Percentiles rank a stretch among this genome's conserved stretches.
These are phyloP conservation scores for Kwoniella dejecticola DNA, from an alignment of 768 basidiomycete genomes.

Conservation along the genomic window DNA sequence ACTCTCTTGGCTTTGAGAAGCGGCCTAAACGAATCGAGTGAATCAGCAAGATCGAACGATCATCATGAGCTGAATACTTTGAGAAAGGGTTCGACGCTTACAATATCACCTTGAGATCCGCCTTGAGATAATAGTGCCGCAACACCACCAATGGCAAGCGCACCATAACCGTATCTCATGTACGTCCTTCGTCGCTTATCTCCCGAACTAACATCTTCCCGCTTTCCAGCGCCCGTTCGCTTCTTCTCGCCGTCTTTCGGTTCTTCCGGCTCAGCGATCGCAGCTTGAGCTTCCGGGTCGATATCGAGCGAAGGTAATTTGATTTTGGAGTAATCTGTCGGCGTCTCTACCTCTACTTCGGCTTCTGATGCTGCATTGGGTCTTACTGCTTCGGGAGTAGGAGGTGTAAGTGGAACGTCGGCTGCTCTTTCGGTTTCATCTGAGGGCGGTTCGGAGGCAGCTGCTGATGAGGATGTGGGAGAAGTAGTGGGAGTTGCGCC, in stretches of 20 bases:
- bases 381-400: neutral
- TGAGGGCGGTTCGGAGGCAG: slow-evolving; percentile 14
- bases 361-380: too few relatives aligned
- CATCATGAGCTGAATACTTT: neutral
- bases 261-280: slow-evolving; percentile 30
- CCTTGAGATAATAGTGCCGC: slow-evolving; percentile 61
- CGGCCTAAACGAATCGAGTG: neutral
- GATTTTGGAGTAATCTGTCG: slow-evolving; percentile 37
- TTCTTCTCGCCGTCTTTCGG: slow-evolving; percentile 18
- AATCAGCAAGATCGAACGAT: neutral
- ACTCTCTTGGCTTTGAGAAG: neutral
- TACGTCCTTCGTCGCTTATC: slow-evolving; percentile 69
- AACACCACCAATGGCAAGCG: slow-evolving; percentile 63
- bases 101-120: slow-evolving; percentile 68
- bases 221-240: slow-evolving; percentile 59
- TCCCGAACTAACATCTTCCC: slow-evolving; percentile 73
- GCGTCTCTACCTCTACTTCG: slow-evolving; percentile 2
- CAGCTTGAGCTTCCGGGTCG: slow-evolving; percentile 41
- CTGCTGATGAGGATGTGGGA: neutral
- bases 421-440: slow-evolving; percentile 9
- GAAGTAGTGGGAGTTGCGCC: slow-evolving; percentile 13
- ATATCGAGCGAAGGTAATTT: slow-evolving; percentile 55
- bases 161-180: slow-evolving; percentile 61
- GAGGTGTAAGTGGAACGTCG: slow-evolving; percentile 10
- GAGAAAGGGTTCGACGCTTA: too few relatives aligned